These are phyloP conservation scores for Citropsis articulata DNA, from an alignment of 345 rosid species.

Conservation along the genomic window DNA sequence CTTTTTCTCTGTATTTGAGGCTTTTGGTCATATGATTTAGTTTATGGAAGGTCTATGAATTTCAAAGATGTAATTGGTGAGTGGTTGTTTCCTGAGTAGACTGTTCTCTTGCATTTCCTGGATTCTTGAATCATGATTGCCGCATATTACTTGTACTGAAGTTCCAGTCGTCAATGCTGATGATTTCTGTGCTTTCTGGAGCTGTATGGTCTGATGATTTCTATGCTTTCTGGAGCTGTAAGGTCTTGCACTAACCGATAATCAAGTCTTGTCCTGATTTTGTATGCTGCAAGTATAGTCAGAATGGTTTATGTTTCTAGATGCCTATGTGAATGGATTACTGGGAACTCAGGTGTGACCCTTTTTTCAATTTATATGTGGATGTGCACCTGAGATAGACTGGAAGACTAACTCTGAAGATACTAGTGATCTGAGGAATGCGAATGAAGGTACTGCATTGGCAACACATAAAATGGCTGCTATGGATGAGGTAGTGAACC, in stretches of 20 bases:
- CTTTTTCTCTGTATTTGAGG: constrained; percentile 5
- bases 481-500: constrained; percentile 76
- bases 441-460: constrained; percentile 79
- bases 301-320: constrained; percentile 98
- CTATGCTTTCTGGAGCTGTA: constrained; percentile 4
- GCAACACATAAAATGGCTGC: constrained; percentile 82
- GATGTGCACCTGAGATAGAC: constrained; percentile 83
- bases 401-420: constrained; percentile 50
- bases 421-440: constrained; percentile 40
- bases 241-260: background rate
- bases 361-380: constrained; percentile 77
- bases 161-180: background rate
- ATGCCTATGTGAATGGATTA: constrained; percentile 88
- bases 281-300: constrained; percentile 90
- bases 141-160: background rate
- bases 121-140: background rate
- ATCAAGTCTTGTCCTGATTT: constrained; percentile 2
- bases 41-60: constrained; percentile 1
- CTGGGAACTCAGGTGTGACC: constrained; percentile 78
- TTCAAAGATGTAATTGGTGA: background rate
- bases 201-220: background rate
- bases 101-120: background rate
- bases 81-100: background rate
- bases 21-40: constrained; percentile 3
- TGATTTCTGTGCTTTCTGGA: constrained; percentile 6